Percentiles rank a stretch among this genome's conserved stretches.
Evolutionary conservation across 768 basidiomycete species (phyloP).

Genomic region (Xerocomellus intermedius): DNA sequence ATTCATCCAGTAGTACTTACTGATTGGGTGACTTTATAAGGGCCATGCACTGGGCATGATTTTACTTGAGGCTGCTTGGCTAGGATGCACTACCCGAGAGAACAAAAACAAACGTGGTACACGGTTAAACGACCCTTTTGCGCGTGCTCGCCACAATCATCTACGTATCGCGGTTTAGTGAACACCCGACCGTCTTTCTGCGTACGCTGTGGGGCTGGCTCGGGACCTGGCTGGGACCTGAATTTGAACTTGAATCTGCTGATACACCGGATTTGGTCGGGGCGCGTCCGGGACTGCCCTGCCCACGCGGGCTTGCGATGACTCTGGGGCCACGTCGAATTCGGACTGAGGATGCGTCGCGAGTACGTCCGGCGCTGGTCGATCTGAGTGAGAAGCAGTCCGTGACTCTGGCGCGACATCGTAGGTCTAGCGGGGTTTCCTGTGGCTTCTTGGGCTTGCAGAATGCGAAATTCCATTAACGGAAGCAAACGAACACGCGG

Average conservation of each 20-base stretch:
- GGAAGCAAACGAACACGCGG: too few relatives aligned
- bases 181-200: neutral
- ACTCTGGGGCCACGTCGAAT: neutral
- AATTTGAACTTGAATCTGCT: neutral
- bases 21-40: too few relatives aligned
- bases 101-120: neutral
- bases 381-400: neutral
- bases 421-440: constrained; percentile 19
- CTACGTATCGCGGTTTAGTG: neutral
- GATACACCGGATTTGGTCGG: neutral
- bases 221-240: neutral
- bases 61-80: neutral
- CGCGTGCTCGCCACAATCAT: neutral
- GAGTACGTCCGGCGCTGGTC: neutral
- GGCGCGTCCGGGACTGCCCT: neutral
- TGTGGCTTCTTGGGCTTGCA: constrained; percentile 18
- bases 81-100: neutral
- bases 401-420: neutral
- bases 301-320: neutral
- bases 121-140: neutral
- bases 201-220: neutral
- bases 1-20: too few relatives aligned
- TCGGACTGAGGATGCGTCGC: neutral
- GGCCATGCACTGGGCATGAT: too few relatives aligned
- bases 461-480: constrained; percentile 29